Percentiles rank a stretch among this genome's conserved stretches.
Conservation (phyloP, 139 green algal species). For the Edaphochlamys debaryana region DNA sequence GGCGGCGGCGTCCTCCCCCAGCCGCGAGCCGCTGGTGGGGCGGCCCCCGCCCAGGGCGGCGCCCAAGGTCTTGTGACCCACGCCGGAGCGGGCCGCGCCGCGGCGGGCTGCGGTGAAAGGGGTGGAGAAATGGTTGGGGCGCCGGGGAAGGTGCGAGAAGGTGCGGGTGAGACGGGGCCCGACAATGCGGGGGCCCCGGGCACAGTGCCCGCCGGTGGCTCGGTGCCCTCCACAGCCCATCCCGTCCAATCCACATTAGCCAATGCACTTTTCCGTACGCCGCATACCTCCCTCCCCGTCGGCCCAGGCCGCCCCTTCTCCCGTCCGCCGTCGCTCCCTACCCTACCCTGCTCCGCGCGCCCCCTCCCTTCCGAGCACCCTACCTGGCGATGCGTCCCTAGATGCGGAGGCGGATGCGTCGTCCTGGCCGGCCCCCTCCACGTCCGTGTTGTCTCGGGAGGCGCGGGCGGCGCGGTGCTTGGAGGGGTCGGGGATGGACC, state of each 20-base stretch:
- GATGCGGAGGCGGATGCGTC: not conserved
- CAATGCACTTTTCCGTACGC: too few relatives aligned
- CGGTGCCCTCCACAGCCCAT: too few relatives aligned
- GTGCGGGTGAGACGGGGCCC: too few relatives aligned
- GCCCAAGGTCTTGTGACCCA: slow-evolving; percentile 18
- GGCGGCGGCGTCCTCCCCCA: not conserved
- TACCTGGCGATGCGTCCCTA: not conserved
- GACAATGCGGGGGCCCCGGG: too few relatives aligned
- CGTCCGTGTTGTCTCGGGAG: not conserved
- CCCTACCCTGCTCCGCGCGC: too few relatives aligned
- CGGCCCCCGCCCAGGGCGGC: slow-evolving; percentile 1
- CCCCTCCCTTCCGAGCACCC: too few relatives aligned
- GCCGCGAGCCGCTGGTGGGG: not conserved
- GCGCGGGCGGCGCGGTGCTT: not conserved
- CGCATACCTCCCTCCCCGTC: too few relatives aligned
- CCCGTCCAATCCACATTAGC: not conserved
- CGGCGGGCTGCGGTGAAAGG: not conserved
- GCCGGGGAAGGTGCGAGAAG: too few relatives aligned
- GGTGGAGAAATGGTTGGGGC: too few relatives aligned
- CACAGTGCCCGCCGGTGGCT: too few relatives aligned
- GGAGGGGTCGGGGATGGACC: not conserved
- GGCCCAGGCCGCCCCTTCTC: too few relatives aligned
- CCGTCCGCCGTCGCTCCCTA: too few relatives aligned
- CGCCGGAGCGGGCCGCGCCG: not conserved
- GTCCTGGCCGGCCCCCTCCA: not conserved